Percentiles rank a stretch among this genome's conserved stretches.
Evolutionary conservation across 2,329 filamentous ascomycete species (phyloP).

Genomic region (Fusarium chuoi): DNA sequence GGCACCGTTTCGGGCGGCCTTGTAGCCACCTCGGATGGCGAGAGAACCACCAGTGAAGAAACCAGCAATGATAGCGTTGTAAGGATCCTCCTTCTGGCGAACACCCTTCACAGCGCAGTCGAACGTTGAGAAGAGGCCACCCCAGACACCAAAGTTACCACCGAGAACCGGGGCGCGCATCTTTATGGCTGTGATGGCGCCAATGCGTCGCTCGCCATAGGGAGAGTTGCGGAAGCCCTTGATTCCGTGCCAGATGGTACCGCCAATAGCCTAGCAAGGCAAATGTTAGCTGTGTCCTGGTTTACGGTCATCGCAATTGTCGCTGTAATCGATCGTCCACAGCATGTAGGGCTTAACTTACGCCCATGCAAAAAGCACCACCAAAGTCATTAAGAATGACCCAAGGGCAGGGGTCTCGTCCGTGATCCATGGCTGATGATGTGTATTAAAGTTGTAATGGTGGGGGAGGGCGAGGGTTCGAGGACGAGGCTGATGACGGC

Average conservation of each 20-base stretch:
- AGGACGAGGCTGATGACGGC: slow-evolving; percentile 25
- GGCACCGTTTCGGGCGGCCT: slow-evolving; percentile 92
- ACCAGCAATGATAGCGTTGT: slow-evolving; percentile 96
- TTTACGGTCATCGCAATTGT: slow-evolving; percentile 1
- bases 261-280: slow-evolving; percentile 71
- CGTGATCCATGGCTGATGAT: slow-evolving; percentile 80
- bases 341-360: slow-evolving; percentile 58
- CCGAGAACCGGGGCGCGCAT: slow-evolving; percentile 94
- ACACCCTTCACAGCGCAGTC: slow-evolving; percentile 97
- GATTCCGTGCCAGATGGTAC: slow-evolving; percentile 94
- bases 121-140: slow-evolving; percentile 93
- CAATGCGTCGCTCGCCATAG: slow-evolving; percentile 94
- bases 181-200: slow-evolving; percentile 96
- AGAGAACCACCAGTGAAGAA: slow-evolving; percentile 96
- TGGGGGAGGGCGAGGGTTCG: slow-evolving; percentile 1
- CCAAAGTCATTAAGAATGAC: slow-evolving; percentile 98
- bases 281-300: slow-evolving; percentile 27
- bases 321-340: not conserved
- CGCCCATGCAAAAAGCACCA: slow-evolving; percentile 95
- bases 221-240: slow-evolving; percentile 93
- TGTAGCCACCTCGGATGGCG: slow-evolving; percentile 89
- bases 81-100: slow-evolving; percentile 96
- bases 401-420: slow-evolving; percentile 95
- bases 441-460: slow-evolving; percentile 5
- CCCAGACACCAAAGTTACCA: slow-evolving; percentile 98